Evolutionary conservation across 768 basidiomycete species (phyloP), one percentile per base, ranked within the genome.

Genomic region (Hydnum rufescens): DNA sequence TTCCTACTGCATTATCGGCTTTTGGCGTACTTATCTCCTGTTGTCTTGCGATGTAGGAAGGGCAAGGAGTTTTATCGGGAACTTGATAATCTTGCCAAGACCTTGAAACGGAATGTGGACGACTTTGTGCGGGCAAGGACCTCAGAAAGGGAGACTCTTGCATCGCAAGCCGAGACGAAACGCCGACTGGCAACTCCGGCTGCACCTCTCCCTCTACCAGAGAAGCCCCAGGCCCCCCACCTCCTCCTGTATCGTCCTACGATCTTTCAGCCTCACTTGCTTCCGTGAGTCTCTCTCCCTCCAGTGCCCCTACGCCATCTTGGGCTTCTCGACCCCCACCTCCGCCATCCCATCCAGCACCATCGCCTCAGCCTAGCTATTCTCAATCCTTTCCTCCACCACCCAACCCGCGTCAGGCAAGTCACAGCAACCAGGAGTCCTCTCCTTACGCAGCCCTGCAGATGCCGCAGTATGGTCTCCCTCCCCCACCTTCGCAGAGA

Each of bases 41-140:
- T 51, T 25, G 8, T 8, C 39, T 30, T 23, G 30, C 13, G 30
- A 42, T 8, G 58, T 62, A 89, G 85, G 8, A 92, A 90, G 63
- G 93, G 92, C 0, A 68, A 88, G 1, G 77, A 82, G 42, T 99
- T 93, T 65, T 96, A 99, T 63, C 71, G 70, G 4, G 86, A 92
- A 57, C 71, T 97, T 13, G 73, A 70, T 0, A 76, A 77, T 18
- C 65, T 92, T 32, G 70, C 77, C 6, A 60, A 66, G 0, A 73
- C 71, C 4, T 71, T 96, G 3, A 67, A 71, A 32, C 64, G 70
- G 3, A 78, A 77, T 53, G 73, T 76, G 2, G 74, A 70, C 49
- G 65, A 69, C 0, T 95, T 82, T 60, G 68, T 88, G 4, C 65
- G 71, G 0, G 68, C 72, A 18, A 71, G 93, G 28, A 73, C 70